These are phyloP conservation scores for Cyberlindnera mississippiensis DNA, from an alignment of 805 yeast genomes.

Conservation along the genomic window DNA sequence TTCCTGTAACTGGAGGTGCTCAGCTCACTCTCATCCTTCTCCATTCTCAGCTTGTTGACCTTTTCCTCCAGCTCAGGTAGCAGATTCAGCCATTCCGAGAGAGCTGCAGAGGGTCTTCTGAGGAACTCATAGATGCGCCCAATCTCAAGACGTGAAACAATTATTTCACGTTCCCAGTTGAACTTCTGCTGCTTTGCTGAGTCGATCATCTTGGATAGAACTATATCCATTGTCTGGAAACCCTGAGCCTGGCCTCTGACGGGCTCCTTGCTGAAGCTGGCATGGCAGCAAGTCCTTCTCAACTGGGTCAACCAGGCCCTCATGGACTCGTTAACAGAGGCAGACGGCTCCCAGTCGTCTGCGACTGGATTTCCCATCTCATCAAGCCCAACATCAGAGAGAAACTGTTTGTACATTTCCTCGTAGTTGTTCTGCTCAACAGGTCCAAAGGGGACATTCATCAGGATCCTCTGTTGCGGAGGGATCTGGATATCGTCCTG, in stretches of 20 bases:
- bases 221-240: constrained; percentile 57
- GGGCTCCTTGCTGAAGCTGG: constrained; percentile 37
- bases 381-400: constrained; percentile 49
- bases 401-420: constrained; percentile 56
- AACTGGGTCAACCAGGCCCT: constrained; percentile 65
- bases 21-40: constrained; percentile 22
- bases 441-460: constrained; percentile 72
- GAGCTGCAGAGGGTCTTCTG: constrained; percentile 48
- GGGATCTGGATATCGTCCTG: constrained; percentile 74
- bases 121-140: constrained; percentile 67
- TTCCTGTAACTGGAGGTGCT: constrained; percentile 30
- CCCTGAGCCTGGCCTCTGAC: constrained; percentile 1
- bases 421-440: constrained; percentile 84
- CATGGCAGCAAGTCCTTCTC: constrained; percentile 82
- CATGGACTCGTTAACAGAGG: constrained; percentile 42
- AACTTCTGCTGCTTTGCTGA: constrained; percentile 48
- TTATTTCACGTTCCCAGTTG: constrained; percentile 45
- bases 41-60: constrained; percentile 6
- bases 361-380: constrained; percentile 42
- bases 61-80: constrained; percentile 7
- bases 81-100: constrained; percentile 41
- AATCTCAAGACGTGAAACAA: constrained; percentile 45
- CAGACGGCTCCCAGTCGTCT: constrained; percentile 46
- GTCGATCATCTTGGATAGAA: constrained; percentile 59
- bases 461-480: constrained; percentile 63